phyloP scores from a whole-genome alignment of 345 rosid genomes.

The Luvunga scandens region DNA sequence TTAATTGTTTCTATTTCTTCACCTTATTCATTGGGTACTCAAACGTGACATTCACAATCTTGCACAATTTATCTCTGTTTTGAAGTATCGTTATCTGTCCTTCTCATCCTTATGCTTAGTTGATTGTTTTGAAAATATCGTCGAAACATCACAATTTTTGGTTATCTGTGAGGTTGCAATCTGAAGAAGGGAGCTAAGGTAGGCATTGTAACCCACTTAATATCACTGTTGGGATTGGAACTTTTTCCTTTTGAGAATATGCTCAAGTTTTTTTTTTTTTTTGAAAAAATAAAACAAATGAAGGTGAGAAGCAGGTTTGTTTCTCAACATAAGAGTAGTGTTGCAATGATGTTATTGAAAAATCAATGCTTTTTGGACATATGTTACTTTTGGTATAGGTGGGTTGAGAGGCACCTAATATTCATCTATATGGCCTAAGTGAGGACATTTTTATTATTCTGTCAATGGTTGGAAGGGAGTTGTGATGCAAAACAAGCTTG shows the following conservation, averaged over 20 bases:
- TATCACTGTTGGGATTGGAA: not conserved
- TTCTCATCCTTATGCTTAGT: constrained; percentile 83
- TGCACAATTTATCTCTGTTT: constrained; percentile 71
- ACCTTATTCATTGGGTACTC: no score
- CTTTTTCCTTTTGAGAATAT: not conserved
- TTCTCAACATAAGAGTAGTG: not conserved
- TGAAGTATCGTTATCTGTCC: constrained; percentile 73
- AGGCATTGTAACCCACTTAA: constrained; percentile 13
- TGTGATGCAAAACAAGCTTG: no score
- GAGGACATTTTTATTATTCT: no score
- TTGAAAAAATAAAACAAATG: no score
- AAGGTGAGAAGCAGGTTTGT: no score
- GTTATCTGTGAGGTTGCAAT: constrained; percentile 92
- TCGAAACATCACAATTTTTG: constrained; percentile 77
- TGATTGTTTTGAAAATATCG: constrained; percentile 87
- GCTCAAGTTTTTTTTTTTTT: no score
- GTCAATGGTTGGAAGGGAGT: no score
- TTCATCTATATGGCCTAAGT: no score
- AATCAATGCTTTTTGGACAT: not conserved
- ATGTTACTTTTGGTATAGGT: not conserved
- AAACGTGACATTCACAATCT: constrained; percentile 82
- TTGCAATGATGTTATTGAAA: not conserved
- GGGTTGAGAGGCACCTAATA: not conserved
- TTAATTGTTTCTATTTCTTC: not conserved
- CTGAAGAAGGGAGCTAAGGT: constrained; percentile 89